Conservation (phyloP, 805 yeast species). For the Saturnispora diversa region DNA sequence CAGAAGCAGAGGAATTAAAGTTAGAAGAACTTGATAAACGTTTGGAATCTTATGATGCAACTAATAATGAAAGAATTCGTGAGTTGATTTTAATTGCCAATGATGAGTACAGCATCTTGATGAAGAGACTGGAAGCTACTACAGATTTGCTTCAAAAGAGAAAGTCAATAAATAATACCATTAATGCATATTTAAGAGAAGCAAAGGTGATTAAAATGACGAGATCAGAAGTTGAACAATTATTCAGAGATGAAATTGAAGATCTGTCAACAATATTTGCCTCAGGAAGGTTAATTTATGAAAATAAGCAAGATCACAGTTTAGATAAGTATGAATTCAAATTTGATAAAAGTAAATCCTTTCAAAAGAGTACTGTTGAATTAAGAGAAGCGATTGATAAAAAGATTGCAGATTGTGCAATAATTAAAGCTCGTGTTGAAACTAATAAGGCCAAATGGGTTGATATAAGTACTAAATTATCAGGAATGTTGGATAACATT, state of each 20-base stretch:
- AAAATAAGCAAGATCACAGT: constrained; percentile 14
- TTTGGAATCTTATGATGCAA: constrained; percentile 18
- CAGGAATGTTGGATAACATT: constrained; percentile 3
- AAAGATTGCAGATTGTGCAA: constrained; percentile 24
- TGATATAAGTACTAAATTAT: constrained; percentile 14
- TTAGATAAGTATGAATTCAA: constrained; percentile 21
- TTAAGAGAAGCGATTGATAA: constrained; percentile 18
- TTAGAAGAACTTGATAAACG: constrained; percentile 16
- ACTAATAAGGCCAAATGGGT: constrained; percentile 24
- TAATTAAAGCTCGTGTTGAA: constrained; percentile 16
- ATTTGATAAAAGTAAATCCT: constrained; percentile 15
- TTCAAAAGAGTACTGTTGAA: constrained; percentile 19
- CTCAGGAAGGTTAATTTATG: constrained; percentile 19
- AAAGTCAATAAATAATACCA: constrained; percentile 20
- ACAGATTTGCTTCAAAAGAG: constrained; percentile 21
- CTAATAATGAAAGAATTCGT: constrained; percentile 16
- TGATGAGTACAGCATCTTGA: constrained; percentile 18
- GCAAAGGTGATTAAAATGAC: constrained; percentile 20
- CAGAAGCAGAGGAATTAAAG: constrained; percentile 14
- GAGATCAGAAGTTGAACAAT: constrained; percentile 18
- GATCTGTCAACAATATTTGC: constrained; percentile 20
- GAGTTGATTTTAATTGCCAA: constrained; percentile 18
- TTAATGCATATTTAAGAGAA: constrained; percentile 20
- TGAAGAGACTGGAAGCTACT: constrained; percentile 18
- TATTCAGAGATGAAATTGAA: constrained; percentile 24